Evolutionary conservation across 2,329 filamentous ascomycete species (phyloP).

Genomic region (Colletotrichum eremochloae): DNA sequence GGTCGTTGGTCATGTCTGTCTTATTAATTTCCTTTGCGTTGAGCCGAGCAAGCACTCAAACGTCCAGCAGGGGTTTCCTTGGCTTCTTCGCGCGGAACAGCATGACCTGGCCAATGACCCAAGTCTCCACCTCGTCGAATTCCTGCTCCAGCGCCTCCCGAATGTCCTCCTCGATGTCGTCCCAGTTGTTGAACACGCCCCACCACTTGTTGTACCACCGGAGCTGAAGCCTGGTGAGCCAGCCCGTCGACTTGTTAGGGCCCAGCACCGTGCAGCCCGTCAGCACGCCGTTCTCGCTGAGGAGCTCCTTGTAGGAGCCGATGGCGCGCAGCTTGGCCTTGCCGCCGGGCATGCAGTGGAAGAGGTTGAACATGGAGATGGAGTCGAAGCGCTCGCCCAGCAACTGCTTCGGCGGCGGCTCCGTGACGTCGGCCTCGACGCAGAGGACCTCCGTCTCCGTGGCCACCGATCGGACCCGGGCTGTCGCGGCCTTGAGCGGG

Average conservation of each 20-base stretch:
- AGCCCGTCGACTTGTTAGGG: conserved; percentile 46
- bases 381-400: conserved; percentile 53
- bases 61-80: conserved; percentile 44
- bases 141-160: conserved; percentile 50
- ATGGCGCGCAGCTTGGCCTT: conserved; percentile 50
- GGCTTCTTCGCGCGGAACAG: conserved; percentile 54
- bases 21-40: not conserved
- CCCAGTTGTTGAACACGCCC: conserved; percentile 56
- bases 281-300: conserved; percentile 54
- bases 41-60: not conserved
- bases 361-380: conserved; percentile 58
- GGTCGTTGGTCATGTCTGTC: not conserved
- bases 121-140: conserved; percentile 56
- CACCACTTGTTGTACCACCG: conserved; percentile 50
- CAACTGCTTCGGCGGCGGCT: conserved; percentile 48
- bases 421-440: conserved; percentile 54
- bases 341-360: conserved; percentile 57
- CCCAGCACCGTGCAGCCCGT: conserved; percentile 55
- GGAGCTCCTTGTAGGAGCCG: conserved; percentile 48
- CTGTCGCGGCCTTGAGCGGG: conserved; percentile 49
- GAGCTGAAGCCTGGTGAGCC: conserved; percentile 45
- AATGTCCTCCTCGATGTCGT: conserved; percentile 52
- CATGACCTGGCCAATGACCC: conserved; percentile 54
- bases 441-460: conserved; percentile 45
- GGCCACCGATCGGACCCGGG: conserved; percentile 45